Evolutionary conservation across 345 rosid genomes (phyloP).

Genomic region (Pistacia atlantica): DNA sequence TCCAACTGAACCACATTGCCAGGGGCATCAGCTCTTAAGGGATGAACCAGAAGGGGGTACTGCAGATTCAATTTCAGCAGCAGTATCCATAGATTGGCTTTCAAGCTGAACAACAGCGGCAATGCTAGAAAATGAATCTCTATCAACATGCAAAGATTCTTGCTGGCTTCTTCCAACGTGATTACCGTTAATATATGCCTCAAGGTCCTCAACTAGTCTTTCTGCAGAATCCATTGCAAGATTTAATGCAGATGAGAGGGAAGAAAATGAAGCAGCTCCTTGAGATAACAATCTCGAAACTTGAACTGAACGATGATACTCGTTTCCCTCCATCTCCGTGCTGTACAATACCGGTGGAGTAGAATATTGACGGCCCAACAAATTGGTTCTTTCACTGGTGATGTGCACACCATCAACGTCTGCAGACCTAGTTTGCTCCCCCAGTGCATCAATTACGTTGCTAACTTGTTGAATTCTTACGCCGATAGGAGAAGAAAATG

Average conservation of each 20-base stretch:
- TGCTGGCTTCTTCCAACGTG: slow-evolving; percentile 32
- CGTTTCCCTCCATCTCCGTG: slow-evolving; percentile 14
- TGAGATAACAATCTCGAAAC: slow-evolving; percentile 29
- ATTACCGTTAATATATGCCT: slow-evolving; percentile 34
- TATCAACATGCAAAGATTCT: slow-evolving; percentile 26
- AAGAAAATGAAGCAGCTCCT: slow-evolving; percentile 38
- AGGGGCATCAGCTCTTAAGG: slow-evolving; percentile 23
- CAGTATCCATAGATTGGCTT: slow-evolving; percentile 21
- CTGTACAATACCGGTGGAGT: slow-evolving; percentile 13
- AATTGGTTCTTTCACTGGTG: slow-evolving; percentile 23
- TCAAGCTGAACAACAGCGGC: slow-evolving; percentile 20
- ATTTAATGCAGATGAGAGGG: slow-evolving; percentile 38
- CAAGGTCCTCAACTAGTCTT: slow-evolving; percentile 36
- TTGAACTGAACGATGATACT: slow-evolving; percentile 24
- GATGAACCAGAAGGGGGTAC: slow-evolving; percentile 14
- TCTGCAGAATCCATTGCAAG: slow-evolving; percentile 46
- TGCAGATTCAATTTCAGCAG: slow-evolving; percentile 25
- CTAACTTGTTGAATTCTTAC: slow-evolving; percentile 41
- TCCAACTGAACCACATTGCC: slow-evolving; percentile 15
- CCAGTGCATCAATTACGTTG: slow-evolving; percentile 36
- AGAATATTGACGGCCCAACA: neutral
- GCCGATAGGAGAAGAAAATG: slow-evolving; percentile 33
- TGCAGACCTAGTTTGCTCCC: slow-evolving; percentile 27
- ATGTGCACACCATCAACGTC: slow-evolving; percentile 26
- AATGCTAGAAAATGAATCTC: slow-evolving; percentile 28